A percentile compares a stretch with the other conserved stretches of the same genome.
Evolutionary conservation across 208 protist species (phyloP).

Genomic region (Porcisia deanei): DNA sequence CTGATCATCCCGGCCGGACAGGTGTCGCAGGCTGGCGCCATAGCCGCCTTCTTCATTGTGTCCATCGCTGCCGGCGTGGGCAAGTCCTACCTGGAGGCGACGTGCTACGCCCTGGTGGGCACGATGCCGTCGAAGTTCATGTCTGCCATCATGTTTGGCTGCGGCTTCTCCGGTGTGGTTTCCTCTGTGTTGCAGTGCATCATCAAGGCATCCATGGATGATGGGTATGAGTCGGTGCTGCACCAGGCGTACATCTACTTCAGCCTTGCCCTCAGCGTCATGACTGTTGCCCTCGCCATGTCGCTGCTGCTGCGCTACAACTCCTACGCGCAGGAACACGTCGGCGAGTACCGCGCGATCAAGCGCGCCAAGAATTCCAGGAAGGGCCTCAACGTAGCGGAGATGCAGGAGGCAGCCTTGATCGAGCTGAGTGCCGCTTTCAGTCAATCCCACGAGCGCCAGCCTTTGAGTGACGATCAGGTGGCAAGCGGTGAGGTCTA

Average conservation of each 20-base stretch:
- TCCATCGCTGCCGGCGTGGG: conserved; percentile 58
- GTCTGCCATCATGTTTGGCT: conserved; percentile 89
- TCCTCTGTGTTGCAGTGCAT: conserved; percentile 80
- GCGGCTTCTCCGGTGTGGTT: conserved; percentile 72
- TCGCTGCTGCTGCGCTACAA: conserved; percentile 62
- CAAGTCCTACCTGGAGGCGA: conserved; percentile 85
- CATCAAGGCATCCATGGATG: conserved; percentile 72
- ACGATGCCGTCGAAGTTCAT: conserved; percentile 84
- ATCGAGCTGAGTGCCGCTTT: background rate
- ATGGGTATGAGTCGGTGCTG: conserved; percentile 42
- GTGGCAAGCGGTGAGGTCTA: conserved; percentile 13
- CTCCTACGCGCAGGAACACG: conserved; percentile 61
- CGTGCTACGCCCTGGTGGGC: conserved; percentile 80
- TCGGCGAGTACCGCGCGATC: conserved; percentile 66
- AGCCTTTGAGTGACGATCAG: conserved; percentile 9
- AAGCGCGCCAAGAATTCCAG: conserved; percentile 19
- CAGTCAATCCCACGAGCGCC: conserved; percentile 7
- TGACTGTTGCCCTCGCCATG: conserved; percentile 57
- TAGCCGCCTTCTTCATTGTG: conserved; percentile 66
- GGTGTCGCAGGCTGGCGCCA: conserved; percentile 55
- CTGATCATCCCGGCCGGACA: conserved; percentile 50
- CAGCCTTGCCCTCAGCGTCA: conserved; percentile 61
- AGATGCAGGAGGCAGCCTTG: background rate
- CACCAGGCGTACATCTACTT: conserved; percentile 82
- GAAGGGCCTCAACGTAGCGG: background rate